These are phyloP conservation scores for Perkinsus olseni DNA, from an alignment of 169 alveolate genomes.

Conservation along the genomic window DNA sequence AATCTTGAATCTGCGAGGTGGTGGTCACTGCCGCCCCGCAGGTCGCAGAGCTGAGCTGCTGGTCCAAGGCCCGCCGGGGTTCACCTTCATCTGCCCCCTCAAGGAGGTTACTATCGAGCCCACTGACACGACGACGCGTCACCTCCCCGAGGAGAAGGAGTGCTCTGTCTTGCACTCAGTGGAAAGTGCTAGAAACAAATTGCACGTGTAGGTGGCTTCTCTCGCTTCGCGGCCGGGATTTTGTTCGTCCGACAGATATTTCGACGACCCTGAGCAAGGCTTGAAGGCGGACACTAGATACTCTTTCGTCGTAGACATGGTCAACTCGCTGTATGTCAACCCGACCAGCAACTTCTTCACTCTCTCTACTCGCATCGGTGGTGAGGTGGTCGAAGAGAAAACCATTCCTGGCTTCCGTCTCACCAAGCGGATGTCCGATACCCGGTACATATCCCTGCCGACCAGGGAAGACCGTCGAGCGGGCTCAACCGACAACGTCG, in stretches of 20 bases:
- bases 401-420: background rate
- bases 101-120: background rate
- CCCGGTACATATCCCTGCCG: slow-evolving; percentile 2
- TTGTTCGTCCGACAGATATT: background rate
- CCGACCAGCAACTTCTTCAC: slow-evolving; percentile 6
- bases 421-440: slow-evolving; percentile 11
- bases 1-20: background rate
- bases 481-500: background rate
- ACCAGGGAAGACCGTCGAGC: slow-evolving; percentile 10
- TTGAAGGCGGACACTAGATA: background rate
- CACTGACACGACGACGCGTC: background rate
- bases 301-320: slow-evolving; percentile 9
- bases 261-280: background rate
- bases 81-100: slow-evolving; percentile 11
- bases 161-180: background rate
- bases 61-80: slow-evolving; percentile 11
- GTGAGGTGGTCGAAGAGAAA: background rate
- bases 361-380: background rate
- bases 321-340: background rate
- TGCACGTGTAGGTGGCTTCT: background rate
- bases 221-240: too few relatives aligned
- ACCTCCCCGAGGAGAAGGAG: background rate
- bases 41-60: slow-evolving; percentile 1
- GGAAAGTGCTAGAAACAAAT: background rate
- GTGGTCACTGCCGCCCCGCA: background rate